phyloP scores from a whole-genome alignment of 495 filamentous ascomycete genomes.

The Aspergillus heteromorphus region DNA sequence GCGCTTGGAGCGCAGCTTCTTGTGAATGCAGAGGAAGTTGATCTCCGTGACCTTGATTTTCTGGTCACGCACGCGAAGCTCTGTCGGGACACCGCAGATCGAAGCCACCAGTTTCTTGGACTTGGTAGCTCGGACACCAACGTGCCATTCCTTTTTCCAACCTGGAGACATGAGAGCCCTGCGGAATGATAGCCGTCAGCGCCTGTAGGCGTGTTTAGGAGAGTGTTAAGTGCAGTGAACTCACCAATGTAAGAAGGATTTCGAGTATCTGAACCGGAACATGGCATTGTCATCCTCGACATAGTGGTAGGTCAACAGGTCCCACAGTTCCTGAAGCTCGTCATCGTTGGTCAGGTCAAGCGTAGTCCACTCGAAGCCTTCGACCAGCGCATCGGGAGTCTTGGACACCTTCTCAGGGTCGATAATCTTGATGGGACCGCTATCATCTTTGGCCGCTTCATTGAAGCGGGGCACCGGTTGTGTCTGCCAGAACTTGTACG shows the following conservation, averaged over 20 bases:
- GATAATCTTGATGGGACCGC: constrained; percentile 64
- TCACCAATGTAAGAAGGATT: constrained; percentile 82
- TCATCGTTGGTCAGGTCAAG: constrained; percentile 70
- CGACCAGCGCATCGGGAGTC: constrained; percentile 57
- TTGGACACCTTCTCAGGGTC: constrained; percentile 70
- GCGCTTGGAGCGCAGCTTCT: constrained; percentile 90
- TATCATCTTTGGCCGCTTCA: constrained; percentile 37
- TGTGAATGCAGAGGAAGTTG: constrained; percentile 97
- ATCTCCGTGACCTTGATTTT: constrained; percentile 78
- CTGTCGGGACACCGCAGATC: constrained; percentile 84
- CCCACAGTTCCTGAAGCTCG: constrained; percentile 77
- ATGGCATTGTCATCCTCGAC: constrained; percentile 95
- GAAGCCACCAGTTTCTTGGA: constrained; percentile 85
- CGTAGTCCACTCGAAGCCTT: constrained; percentile 89
- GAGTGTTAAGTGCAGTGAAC: constrained; percentile 8
- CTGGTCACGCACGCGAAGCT: constrained; percentile 72
- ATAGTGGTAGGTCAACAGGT: constrained; percentile 85
- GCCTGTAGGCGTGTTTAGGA: not conserved
- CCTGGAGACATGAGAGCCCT: constrained; percentile 92
- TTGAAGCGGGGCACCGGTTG: constrained; percentile 89
- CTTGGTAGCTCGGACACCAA: constrained; percentile 76
- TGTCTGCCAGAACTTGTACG: constrained; percentile 97
- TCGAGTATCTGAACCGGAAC: constrained; percentile 95
- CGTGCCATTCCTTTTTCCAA: constrained; percentile 94
- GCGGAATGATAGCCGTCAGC: constrained; percentile 12